Evolutionary conservation across 768 basidiomycete species (phyloP).

Genomic region (Asterophora lycoperdoides): DNA sequence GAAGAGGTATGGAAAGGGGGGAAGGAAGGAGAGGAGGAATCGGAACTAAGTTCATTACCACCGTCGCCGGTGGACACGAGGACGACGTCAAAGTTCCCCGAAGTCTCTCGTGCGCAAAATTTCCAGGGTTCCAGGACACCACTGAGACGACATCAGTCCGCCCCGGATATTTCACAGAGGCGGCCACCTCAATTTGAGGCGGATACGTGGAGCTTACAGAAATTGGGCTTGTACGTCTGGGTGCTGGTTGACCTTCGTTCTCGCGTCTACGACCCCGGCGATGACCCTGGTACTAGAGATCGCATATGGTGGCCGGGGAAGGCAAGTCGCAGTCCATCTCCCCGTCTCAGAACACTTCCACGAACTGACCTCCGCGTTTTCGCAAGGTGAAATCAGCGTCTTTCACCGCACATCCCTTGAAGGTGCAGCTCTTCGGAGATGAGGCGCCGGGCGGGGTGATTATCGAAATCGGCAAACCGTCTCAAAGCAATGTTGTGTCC

Average conservation of each 20-base stretch:
- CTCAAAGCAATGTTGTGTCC: constrained; percentile 38
- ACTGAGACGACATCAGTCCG: not conserved
- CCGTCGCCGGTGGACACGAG: constrained; percentile 10
- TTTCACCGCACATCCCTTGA: constrained; percentile 16
- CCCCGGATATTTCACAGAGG: constrained; percentile 4
- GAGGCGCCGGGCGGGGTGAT: constrained; percentile 21
- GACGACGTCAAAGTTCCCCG: not conserved
- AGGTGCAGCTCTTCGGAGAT: constrained; percentile 25
- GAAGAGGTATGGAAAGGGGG: not conserved
- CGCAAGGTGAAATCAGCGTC: constrained; percentile 17
- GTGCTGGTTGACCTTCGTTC: constrained; percentile 43
- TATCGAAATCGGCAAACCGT: constrained; percentile 31
- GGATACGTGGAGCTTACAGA: constrained; percentile 20
- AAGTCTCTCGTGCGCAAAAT: not conserved
- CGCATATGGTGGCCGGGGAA: constrained; percentile 70
- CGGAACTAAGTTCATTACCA: constrained; percentile 16
- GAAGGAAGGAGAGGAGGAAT: not conserved
- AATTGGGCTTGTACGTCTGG: constrained; percentile 45
- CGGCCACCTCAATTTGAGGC: not conserved
- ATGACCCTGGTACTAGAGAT: constrained; percentile 18
- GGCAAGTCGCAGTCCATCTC: constrained; percentile 33
- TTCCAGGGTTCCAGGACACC: not conserved
- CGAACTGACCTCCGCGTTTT: constrained; percentile 4
- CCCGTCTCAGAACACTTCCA: not conserved
- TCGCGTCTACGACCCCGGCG: constrained; percentile 29